Evolutionary conservation across 805 yeast species (phyloP), one percentile per base, ranked within the genome.

Genomic region (Tetrapisispora pingtungensis): DNA sequence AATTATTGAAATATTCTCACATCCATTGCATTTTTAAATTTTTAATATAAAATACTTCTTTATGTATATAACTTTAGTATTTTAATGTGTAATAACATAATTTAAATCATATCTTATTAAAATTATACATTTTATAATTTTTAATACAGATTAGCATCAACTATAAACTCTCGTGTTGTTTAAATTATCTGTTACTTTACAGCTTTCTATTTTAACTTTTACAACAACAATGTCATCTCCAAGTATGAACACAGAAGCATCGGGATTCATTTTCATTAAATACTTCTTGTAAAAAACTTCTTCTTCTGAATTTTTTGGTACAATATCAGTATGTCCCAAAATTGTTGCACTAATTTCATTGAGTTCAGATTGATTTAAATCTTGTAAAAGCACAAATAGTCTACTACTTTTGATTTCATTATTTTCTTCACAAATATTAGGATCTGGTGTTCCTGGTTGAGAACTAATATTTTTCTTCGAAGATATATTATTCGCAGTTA

Each of bases 321-420:
- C 62, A 7, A 83, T 71, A 22, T 69, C 67, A 1, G 90, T 93
- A 33, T 66, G 67, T 1, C 97, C 97, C 36, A 74, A 72, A 27
- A 90, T 65, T 49, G 95, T 89, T 10, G 87, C 94, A 50, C 94
- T 81, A 47, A 85, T 78, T 49, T 85, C 78, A 46, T 88, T 77
- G 44, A 88, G 57, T 59, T 87, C 95, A 13, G 78, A 72, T 59
- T 83, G 90, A 62, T 90, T 90, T 59, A 90, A 66, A 48, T 77
- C 79, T 49, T 84, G 80, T 48, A 90, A 71, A 39, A 86, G 63
- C 58, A 80, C 80, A 43, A 78, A 60, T 36, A 83, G 60, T 24
- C 72, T 70, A 19, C 74, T 65, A 18, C 51, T 46, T 7, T 59
- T 58, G 39, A 47, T 40, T 10, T 24, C 34, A 27, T 22, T 27